These are phyloP conservation scores for Gossypium anomalum DNA, from an alignment of 345 rosid species.

Conservation along the genomic window DNA sequence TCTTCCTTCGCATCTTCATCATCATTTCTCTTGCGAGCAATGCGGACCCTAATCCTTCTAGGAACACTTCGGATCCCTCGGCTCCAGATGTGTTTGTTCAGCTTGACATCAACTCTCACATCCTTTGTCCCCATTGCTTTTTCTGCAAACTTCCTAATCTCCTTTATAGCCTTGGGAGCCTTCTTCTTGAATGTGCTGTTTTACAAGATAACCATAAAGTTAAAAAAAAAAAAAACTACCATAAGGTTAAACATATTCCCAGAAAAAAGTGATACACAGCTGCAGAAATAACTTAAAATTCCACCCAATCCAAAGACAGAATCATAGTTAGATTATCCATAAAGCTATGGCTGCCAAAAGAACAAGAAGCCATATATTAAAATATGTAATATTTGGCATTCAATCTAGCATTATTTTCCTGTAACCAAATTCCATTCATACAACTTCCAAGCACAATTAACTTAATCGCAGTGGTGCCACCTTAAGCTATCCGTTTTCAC, in stretches of 20 bases:
- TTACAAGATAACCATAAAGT: background rate
- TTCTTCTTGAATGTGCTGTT: constrained; percentile 65
- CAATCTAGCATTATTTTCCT: background rate
- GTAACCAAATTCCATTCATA: background rate
- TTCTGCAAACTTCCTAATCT: constrained; percentile 59
- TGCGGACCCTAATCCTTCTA: constrained; percentile 53
- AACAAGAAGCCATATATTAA: background rate
- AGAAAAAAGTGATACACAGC: too few relatives aligned
- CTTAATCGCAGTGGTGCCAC: background rate
- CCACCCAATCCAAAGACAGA: background rate
- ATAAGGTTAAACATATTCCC: background rate
- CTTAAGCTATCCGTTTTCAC: background rate
- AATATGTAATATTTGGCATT: background rate
- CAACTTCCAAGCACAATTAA: background rate
- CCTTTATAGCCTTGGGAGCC: constrained; percentile 67
- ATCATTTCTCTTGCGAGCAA: constrained; percentile 63
- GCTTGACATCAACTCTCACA: constrained; percentile 49
- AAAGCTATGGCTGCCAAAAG: background rate
- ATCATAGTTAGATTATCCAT: background rate
- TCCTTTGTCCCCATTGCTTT: constrained; percentile 53
- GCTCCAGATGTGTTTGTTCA: constrained; percentile 71
- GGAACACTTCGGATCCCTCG: constrained; percentile 62
- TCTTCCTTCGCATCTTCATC: constrained; percentile 70
- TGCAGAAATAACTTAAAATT: background rate
- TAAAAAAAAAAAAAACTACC: background rate